Conservation (phyloP, 2,329 filamentous ascomycete genomes). For the Fusarium albosuccineum region DNA sequence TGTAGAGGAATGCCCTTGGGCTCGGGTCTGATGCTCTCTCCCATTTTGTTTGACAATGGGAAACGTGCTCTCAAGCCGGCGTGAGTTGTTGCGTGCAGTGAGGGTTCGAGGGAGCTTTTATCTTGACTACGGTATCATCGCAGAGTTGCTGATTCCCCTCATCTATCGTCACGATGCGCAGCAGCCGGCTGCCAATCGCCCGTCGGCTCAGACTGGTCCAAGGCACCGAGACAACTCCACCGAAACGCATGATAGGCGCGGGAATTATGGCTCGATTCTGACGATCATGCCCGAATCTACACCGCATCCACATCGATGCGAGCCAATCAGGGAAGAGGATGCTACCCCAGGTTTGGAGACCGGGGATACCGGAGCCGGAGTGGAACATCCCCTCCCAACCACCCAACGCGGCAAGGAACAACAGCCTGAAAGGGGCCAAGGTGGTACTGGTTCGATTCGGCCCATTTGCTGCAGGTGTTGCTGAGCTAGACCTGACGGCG, state of each 20-base stretch:
- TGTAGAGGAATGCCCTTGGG: constrained; percentile 50
- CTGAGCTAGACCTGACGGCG: neutral
- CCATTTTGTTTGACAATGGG: constrained; percentile 31
- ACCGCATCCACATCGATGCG: constrained; percentile 1
- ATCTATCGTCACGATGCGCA: constrained; percentile 28
- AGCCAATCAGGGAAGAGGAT: constrained; percentile 2
- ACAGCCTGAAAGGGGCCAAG: constrained; percentile 4
- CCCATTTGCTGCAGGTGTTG: neutral
- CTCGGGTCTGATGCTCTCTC: constrained; percentile 24
- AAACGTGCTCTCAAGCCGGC: neutral
- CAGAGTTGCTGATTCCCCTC: constrained; percentile 21
- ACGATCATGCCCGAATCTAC: constrained; percentile 25
- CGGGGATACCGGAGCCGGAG: constrained; percentile 43
- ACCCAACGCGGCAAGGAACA: neutral
- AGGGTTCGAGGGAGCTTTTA: constrained; percentile 27
- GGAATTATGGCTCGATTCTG: constrained; percentile 28
- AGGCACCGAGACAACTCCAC: constrained; percentile 21
- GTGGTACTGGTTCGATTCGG: constrained; percentile 11
- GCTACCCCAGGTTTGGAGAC: neutral
- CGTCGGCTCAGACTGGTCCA: constrained; percentile 27
- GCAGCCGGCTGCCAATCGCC: constrained; percentile 8
- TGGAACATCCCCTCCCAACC: neutral
- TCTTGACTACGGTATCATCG: constrained; percentile 7
- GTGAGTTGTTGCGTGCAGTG: neutral
- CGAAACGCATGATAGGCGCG: constrained; percentile 33